Base-by-base conservation (phyloP, 2,329 filamentous ascomycete genomes). In the Colletotrichum somersetense region DNA sequence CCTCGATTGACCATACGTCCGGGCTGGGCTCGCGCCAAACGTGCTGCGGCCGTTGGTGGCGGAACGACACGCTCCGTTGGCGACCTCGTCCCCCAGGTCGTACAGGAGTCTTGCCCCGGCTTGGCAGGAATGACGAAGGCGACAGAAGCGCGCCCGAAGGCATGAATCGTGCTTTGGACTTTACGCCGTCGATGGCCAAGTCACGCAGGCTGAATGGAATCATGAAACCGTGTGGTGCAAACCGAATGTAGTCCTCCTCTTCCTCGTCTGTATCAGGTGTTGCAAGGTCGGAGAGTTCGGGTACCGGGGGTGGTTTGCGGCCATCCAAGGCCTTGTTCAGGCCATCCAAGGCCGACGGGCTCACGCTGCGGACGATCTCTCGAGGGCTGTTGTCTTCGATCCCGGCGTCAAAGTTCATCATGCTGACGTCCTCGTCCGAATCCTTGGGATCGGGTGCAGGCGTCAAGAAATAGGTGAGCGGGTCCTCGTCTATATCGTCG, bases 1-100 rank as follows among this genome's bases (percentile, higher is more conserved):
- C 88, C 78, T 88, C 85, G 67, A 90, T 90, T 40, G 86, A 86
- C 85, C 87, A 90, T 4, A 90, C 88, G 65, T 89, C 87, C 0
- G 87, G 87, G 76, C 88, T 89, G 8, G 88, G 88, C 79, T 88
- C 85, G 48, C 87, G 82, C 88, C 88, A 90, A 1, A 88, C 83
- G 67, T 83, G 83, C 12, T 83, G 83, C 11, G 85, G 84, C 55
- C 84, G 81, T 71, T 76, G 82, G 72, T 76, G 82, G 44, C 78
- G 79, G 61, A 76, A 75, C 35, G 80, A 78, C 53, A 76, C 71
- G 66, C 76, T 79, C 46, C 78, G 71, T 74, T 78, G 75, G 26
- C 76, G 75, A 26, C 77, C 75, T 3, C 79, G 75, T 50, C 79
- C 75, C 55, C 78, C 80, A 59, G 80, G 78, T 56, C 67, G 70